Percentiles rank a stretch among this genome's conserved stretches.
These are phyloP conservation scores for Lobosporangium transversale DNA, from an alignment of 192 early-diverging fungal genomes.

Conservation along the genomic window DNA sequence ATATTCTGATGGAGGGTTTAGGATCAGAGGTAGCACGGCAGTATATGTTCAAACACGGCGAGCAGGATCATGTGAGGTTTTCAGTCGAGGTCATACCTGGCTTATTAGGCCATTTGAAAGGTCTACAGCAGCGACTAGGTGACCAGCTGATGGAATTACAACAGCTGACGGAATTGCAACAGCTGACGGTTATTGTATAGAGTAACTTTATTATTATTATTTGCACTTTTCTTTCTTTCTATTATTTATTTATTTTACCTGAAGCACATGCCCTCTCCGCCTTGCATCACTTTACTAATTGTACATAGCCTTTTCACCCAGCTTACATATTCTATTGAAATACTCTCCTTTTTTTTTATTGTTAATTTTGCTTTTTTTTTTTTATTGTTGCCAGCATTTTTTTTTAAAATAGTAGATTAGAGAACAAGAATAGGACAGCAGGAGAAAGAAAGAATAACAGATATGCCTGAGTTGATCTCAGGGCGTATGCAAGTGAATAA, in stretches of 20 bases:
- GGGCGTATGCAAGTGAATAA: neutral
- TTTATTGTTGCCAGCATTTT: no score
- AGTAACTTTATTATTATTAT: neutral
- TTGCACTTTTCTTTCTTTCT: neutral
- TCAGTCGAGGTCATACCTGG: conserved; percentile 54
- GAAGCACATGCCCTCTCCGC: no score
- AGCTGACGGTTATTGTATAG: conserved; percentile 31
- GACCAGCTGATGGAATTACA: conserved; percentile 50
- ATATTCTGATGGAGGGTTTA: conserved; percentile 48
- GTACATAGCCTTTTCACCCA: no score
- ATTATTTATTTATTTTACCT: no score
- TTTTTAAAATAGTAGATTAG: no score
- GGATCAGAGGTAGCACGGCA: conserved; percentile 42
- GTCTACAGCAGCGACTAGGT: conserved; percentile 34
- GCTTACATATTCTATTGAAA: no score
- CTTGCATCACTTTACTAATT: conserved; percentile 7
- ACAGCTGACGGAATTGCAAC: conserved; percentile 33
- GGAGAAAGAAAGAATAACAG: no score
- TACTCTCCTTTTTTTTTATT: no score
- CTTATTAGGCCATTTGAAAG: conserved; percentile 49
- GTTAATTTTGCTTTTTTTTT: neutral
- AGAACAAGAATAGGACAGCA: no score
- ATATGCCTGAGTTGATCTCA: neutral
- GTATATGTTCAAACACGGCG: conserved; percentile 47
- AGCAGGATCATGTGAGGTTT: conserved; percentile 52